phyloP scores from a whole-genome alignment of 1,284 basidiomycete genomes.

The Agroathelia rolfsii region DNA sequence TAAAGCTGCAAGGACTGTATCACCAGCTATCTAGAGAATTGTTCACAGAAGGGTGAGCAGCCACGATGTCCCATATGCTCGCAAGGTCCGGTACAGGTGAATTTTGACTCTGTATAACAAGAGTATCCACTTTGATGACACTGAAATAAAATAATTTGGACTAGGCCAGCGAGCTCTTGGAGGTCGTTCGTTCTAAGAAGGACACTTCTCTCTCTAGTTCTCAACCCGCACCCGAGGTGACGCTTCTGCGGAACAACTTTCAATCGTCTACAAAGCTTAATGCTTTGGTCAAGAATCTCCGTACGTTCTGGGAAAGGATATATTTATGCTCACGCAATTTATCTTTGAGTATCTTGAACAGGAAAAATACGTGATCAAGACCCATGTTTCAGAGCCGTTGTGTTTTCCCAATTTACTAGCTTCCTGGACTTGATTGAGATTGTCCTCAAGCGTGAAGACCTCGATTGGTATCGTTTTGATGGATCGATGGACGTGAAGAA shows the following conservation, averaged over 20 bases:
- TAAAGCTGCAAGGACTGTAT: conserved; percentile 87
- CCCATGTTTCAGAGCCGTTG: conserved; percentile 73
- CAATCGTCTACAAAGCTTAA: conserved; percentile 82
- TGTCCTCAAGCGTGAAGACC: conserved; percentile 64
- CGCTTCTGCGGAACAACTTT: conserved; percentile 73
- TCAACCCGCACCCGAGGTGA: conserved; percentile 35
- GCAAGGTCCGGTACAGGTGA: conserved; percentile 52
- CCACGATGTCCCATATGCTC: conserved; percentile 67
- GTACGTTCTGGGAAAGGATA: conserved; percentile 25
- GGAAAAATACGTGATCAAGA: conserved; percentile 60
- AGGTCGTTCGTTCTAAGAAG: conserved; percentile 39
- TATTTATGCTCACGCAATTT: not conserved
- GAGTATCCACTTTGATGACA: not conserved
- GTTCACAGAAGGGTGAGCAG: conserved; percentile 56
- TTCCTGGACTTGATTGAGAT: conserved; percentile 79
- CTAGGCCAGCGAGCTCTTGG: conserved; percentile 54
- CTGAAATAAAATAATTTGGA: conserved; percentile 1
- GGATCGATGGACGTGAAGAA: conserved; percentile 88
- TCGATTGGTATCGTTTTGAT: conserved; percentile 82
- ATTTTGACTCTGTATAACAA: conserved; percentile 7
- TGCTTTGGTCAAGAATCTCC: conserved; percentile 59
- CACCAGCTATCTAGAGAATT: conserved; percentile 52
- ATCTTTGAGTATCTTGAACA: conserved; percentile 16
- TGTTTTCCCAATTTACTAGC: conserved; percentile 82
- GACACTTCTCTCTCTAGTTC: conserved; percentile 25